phyloP scores from a whole-genome alignment of 2,329 filamentous ascomycete genomes.

The Phialemonium atrogriseum region DNA sequence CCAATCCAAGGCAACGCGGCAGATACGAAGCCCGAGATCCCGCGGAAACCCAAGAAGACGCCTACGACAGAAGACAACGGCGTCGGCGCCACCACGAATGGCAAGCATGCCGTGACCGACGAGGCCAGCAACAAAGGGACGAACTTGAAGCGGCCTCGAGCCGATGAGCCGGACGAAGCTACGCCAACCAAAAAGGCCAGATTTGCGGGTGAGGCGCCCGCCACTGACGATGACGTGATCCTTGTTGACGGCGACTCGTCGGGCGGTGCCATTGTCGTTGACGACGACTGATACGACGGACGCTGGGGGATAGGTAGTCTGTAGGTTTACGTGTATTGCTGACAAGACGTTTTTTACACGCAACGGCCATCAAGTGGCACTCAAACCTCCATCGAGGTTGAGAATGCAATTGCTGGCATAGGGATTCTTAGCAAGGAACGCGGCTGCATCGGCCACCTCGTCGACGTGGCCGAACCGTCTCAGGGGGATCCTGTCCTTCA shows the following conservation, averaged over 20 bases:
- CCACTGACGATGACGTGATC: conserved; percentile 34
- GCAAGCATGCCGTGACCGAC: conserved; percentile 26
- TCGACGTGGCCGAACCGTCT: conserved; percentile 57
- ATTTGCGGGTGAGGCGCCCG: conserved; percentile 20
- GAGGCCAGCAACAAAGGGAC: conserved; percentile 25
- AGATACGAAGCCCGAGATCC: conserved; percentile 39
- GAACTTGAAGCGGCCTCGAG: conserved; percentile 36
- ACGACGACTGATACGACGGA: conserved; percentile 41
- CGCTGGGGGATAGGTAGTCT: conserved; percentile 9
- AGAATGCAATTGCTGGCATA: conserved; percentile 85
- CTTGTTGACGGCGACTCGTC: conserved; percentile 38
- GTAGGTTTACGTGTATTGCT: no score
- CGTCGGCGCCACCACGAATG: conserved; percentile 27
- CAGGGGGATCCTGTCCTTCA: conserved; percentile 46
- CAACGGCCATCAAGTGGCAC: conserved; percentile 42
- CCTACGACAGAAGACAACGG: conserved; percentile 30
- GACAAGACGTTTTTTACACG: no score
- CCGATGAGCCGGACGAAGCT: conserved; percentile 32
- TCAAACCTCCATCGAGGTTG: conserved; percentile 78
- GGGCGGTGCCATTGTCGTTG: conserved; percentile 60
- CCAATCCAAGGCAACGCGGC: conserved; percentile 41
- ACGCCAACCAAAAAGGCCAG: conserved; percentile 40
- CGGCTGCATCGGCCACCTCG: conserved; percentile 74
- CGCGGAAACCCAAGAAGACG: conserved; percentile 42
- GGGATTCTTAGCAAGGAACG: conserved; percentile 67